Base-by-base conservation (phyloP, 2,329 filamentous ascomycete genomes). In the Cercospora sojina region DNA sequence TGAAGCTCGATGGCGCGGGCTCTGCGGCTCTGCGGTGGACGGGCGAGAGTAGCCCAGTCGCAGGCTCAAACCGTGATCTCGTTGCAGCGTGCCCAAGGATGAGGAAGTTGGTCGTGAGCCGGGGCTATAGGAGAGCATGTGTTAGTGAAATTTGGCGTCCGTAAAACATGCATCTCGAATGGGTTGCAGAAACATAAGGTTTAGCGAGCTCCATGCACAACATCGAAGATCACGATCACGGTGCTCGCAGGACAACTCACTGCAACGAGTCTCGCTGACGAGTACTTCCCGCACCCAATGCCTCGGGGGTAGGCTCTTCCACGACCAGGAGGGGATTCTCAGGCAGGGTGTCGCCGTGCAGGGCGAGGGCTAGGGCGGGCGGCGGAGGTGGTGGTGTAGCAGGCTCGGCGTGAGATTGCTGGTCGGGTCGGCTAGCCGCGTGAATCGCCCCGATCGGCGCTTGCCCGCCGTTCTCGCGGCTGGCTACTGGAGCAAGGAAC, bases 1-100 rank as follows among this genome's bases (percentile, higher is more conserved):
- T 74, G 59, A 76, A 80, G n/a, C n/a, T 49, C 31, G 27, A 12
- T 53, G 23, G 25, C 27, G 43, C 23, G 35, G 35, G 31, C 49
- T 43, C n/a, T 43, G 51, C 18, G 27, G 51, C 32, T 25, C 53
- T 27, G 27, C 47, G 25, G 12, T 55, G 13, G 23, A 20, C 3
- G 55, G 32, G 12, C 29, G 29, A 18, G 29, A n/a, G 13, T 35
- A 13, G 18, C 8, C 55, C 29, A 53, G 41, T 32, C 41, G 59
- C 20, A 53, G 41, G 43, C 43, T 61, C 41, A 51, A 43, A 29
- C 59, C 41, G 59, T 49, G 59, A 23, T 51, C 27, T 49, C 59
- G 59, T 12, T 61, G 41, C n/a, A 51, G 59, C 13, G n/a, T 32
- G 27, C 59, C 43, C 18, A 43, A 49, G 8, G 59, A 61, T 31